Base-by-base conservation (phyloP, 1,284 basidiomycete genomes). In the Malassezia obtusa region DNA sequence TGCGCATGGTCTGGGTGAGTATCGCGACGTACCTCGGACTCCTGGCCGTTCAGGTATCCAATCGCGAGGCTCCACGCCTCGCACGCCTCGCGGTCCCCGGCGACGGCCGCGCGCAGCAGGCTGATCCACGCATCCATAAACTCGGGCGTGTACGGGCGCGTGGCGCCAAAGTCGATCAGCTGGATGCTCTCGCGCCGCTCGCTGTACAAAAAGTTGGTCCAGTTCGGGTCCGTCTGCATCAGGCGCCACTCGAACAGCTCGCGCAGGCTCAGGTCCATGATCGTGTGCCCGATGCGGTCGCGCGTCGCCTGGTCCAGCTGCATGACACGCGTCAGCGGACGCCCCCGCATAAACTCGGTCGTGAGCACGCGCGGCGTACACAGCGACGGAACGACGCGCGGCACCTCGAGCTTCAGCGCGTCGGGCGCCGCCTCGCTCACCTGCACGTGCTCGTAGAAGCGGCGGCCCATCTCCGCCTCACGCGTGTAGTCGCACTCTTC, bases 161-260 rank as follows among this genome's bases (percentile, higher is more conserved):
- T 89, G 2, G 94, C 92, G 22, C 92, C 94, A 65, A 98, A 96
- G 76, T 99, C 92, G 55, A 98, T 87, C 19, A 99, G 78, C 65
- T 89, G 87, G 46, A 96, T 79, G 82, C 67, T 62, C 32, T 43
- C 47, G 14, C 57, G 62, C 9, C 52, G 45, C 4, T 78, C 69
- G 75, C 91, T 86, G 82, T 85, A 96, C 25, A 99, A 77, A 77
- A 98, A 98, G 75, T 96, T 98, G 21, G 87, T 87, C 87, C 88
- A 96, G 71, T 99, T 98, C 1, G 94, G 92, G 75, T 98, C 92
- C 0, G 92, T 98, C 75, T 98, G 94, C 94, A 98, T 96, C 41
- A 86, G 77, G 22, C 87, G 79, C 77, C 91, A 94, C 54, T 84
- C 79, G 76, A 96, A 94, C 12, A 96, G 81, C 73, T 98, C 92